These are phyloP conservation scores for Crepidotus variabilis DNA, from an alignment of 768 basidiomycete genomes.

Conservation along the genomic window DNA sequence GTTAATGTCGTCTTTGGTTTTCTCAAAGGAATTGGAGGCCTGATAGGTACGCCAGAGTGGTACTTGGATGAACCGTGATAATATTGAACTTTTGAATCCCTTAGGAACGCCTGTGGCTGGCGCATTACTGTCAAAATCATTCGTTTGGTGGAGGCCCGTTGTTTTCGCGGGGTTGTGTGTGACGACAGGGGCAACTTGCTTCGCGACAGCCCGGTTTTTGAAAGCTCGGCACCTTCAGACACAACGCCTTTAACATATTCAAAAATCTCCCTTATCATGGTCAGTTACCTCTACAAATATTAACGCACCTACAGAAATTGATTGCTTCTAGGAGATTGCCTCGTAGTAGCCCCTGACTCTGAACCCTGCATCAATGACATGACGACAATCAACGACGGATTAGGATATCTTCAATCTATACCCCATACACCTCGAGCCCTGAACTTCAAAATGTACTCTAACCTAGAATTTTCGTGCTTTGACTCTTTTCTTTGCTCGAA, in stretches of 20 bases:
- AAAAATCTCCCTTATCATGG: no score
- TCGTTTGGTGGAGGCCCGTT: slow-evolving; percentile 57
- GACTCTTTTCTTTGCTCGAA: no score
- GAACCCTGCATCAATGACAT: no score
- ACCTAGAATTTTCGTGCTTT: no score
- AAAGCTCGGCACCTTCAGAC: slow-evolving; percentile 22
- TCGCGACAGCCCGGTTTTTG: slow-evolving; percentile 23
- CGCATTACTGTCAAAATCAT: slow-evolving; percentile 45
- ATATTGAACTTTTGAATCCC: slow-evolving; percentile 44
- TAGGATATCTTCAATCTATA: no score
- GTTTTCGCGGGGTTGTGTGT: slow-evolving; percentile 48
- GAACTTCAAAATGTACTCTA: no score
- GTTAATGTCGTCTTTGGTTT: slow-evolving; percentile 9
- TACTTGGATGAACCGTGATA: slow-evolving; percentile 55
- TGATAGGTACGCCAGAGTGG: slow-evolving; percentile 40
- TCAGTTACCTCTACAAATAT: no score
- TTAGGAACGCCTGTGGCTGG: slow-evolving; percentile 56
- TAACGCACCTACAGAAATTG: no score
- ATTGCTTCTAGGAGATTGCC: no score
- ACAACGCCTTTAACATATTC: slow-evolving; percentile 15
- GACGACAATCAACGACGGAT: no score
- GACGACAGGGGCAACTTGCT: slow-evolving; percentile 24
- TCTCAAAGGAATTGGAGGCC: slow-evolving; percentile 34
- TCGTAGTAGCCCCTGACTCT: no score
- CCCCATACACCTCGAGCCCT: no score